Evolutionary conservation across 2,329 filamentous ascomycete genomes (phyloP).

Genomic region (Xylariaceae sp.): DNA sequence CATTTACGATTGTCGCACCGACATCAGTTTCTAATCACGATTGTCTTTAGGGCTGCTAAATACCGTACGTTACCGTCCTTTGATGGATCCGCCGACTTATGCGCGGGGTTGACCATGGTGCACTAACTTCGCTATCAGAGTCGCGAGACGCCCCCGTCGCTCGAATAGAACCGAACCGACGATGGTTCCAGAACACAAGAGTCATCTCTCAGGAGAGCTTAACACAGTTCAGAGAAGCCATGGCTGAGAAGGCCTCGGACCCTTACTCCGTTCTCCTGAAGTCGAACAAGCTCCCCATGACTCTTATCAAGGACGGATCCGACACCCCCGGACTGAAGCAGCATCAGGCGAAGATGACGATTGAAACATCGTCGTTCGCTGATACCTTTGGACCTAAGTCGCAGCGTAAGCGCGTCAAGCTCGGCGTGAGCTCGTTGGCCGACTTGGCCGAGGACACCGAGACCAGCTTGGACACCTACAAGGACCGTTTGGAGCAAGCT

Average conservation of each 20-base stretch:
- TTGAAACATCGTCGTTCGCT: conserved; percentile 79
- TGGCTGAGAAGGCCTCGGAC: conserved; percentile 83
- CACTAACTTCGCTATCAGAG: conserved; percentile 36
- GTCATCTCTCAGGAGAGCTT: conserved; percentile 85
- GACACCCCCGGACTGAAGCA: conserved; percentile 81
- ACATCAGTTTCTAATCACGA: conserved; percentile 1
- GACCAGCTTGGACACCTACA: conserved; percentile 75
- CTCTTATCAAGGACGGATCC: conserved; percentile 74
- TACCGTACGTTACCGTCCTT: conserved; percentile 45
- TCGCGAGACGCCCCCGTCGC: conserved; percentile 75
- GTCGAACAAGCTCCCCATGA: conserved; percentile 96
- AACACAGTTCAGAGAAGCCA: conserved; percentile 80
- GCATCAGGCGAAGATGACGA: conserved; percentile 88
- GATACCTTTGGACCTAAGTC: conserved; percentile 92
- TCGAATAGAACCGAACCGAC: conserved; percentile 89
- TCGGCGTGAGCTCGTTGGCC: conserved; percentile 73
- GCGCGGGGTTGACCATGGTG: background rate
- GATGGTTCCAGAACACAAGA: conserved; percentile 96
- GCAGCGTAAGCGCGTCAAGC: conserved; percentile 86
- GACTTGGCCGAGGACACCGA: conserved; percentile 77
- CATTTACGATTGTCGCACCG: background rate
- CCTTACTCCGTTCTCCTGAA: conserved; percentile 94
- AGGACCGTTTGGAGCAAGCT: conserved; percentile 74
- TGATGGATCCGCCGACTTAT: background rate
- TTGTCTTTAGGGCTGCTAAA: conserved; percentile 51